Evolutionary conservation across 2,329 filamentous ascomycete species (phyloP).

Genomic region (Aspergillus ochraceus): DNA sequence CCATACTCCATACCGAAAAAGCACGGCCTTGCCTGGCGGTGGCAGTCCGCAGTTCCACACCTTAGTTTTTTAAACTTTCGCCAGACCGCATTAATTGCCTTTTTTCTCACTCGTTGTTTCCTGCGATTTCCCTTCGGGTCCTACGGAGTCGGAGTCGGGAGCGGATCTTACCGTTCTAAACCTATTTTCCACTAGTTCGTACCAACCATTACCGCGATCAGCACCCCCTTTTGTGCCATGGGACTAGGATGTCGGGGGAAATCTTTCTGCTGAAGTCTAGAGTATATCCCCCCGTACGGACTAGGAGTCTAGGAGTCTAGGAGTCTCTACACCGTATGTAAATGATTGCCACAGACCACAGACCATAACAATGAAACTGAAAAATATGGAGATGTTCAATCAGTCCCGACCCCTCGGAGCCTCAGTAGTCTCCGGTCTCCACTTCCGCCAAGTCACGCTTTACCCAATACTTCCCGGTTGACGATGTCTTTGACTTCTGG

Average conservation of each 20-base stretch:
- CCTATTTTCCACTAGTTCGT: not conserved
- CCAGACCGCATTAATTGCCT: no score
- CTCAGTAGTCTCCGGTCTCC: not conserved
- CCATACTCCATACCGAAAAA: not conserved
- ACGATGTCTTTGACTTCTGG: not conserved
- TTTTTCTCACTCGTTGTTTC: no score
- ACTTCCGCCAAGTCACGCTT: not conserved
- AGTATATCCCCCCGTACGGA: not conserved
- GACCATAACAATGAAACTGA: no score
- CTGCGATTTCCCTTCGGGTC: not conserved
- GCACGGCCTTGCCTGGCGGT: not conserved
- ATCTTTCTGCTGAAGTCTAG: no score
- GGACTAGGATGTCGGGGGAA: not conserved
- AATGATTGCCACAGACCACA: no score
- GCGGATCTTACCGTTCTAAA: not conserved
- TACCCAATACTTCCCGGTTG: not conserved
- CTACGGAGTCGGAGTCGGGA: not conserved
- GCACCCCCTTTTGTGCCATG: not conserved
- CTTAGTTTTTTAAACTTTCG: no score
- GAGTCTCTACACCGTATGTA: no score
- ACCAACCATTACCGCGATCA: not conserved
- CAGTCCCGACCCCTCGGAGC: not conserved
- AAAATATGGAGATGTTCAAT: no score
- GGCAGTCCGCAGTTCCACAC: not conserved
- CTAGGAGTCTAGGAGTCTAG: no score